These are phyloP conservation scores for Colletotrichum ledebouriae DNA, from an alignment of 2,329 filamentous ascomycete species.

Conservation along the genomic window DNA sequence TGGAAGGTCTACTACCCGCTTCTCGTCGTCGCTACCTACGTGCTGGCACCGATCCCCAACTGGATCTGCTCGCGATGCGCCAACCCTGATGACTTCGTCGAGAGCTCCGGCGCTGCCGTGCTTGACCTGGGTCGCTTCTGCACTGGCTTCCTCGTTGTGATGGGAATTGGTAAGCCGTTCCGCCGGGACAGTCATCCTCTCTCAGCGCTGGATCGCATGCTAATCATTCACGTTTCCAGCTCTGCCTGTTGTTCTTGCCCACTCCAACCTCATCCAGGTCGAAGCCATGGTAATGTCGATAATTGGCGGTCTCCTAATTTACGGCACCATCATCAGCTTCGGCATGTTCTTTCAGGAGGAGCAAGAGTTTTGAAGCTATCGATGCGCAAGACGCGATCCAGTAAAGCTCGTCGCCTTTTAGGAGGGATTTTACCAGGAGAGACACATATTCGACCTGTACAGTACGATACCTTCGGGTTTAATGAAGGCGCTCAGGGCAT, in stretches of 20 bases:
- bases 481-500: conserved; percentile 36
- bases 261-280: conserved; percentile 83
- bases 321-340: conserved; percentile 98
- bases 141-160: conserved; percentile 95
- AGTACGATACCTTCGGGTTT: conserved; percentile 34
- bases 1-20: conserved; percentile 96
- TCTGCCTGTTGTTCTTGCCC: conserved; percentile 87
- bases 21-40: conserved; percentile 95
- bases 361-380: conserved; percentile 81
- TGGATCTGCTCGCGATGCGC: conserved; percentile 92
- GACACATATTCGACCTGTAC: conserved; percentile 28
- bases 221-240: conserved; percentile 64
- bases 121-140: conserved; percentile 94
- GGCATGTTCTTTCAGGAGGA: conserved; percentile 98
- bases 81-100: conserved; percentile 95
- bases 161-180: conserved; percentile 87
- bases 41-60: conserved; percentile 94
- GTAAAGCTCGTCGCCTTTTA: conserved; percentile 4
- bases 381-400: neutral
- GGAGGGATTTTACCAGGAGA: neutral
- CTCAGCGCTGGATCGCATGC: conserved; percentile 3
- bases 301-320: conserved; percentile 91
- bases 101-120: conserved; percentile 85
- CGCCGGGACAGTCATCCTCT: neutral
- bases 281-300: conserved; percentile 97